Percentiles rank a stretch among this genome's conserved stretches.
These are phyloP conservation scores for Mortierella hygrophila DNA, from an alignment of 192 early-diverging fungal genomes.

Conservation along the genomic window DNA sequence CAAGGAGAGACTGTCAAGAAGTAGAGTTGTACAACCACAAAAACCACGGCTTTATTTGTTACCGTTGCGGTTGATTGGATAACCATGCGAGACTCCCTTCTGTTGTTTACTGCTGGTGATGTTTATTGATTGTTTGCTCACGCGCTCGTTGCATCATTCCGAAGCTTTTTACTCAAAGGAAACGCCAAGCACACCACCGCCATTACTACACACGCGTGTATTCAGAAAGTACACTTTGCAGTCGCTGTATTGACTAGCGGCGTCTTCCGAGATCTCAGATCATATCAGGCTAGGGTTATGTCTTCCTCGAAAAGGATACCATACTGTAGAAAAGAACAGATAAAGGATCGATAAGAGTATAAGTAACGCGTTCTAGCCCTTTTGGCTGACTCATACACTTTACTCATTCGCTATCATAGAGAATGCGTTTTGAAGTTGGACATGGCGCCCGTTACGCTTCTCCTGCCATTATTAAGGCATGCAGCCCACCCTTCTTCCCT, in stretches of 20 bases:
- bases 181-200: not conserved
- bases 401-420: not conserved
- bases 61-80: not conserved
- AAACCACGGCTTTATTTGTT: not conserved
- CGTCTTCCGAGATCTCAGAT: not conserved
- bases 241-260: not conserved
- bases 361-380: not conserved
- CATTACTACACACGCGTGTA: not conserved
- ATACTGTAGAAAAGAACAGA: not conserved
- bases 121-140: not conserved
- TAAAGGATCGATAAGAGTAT: not conserved
- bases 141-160: constrained; percentile 1
- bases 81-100: not conserved
- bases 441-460: no score
- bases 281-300: no score
- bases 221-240: not conserved
- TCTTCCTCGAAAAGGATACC: no score
- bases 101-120: not conserved
- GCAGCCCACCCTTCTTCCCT: not conserved
- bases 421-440: not conserved
- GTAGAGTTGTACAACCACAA: not conserved
- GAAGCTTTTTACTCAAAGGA: not conserved
- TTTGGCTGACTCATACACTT: not conserved
- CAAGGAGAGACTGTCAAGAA: not conserved
- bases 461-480: no score